Evolutionary conservation across 768 basidiomycete species (phyloP).

Genomic region (Suillus tomentosus): DNA sequence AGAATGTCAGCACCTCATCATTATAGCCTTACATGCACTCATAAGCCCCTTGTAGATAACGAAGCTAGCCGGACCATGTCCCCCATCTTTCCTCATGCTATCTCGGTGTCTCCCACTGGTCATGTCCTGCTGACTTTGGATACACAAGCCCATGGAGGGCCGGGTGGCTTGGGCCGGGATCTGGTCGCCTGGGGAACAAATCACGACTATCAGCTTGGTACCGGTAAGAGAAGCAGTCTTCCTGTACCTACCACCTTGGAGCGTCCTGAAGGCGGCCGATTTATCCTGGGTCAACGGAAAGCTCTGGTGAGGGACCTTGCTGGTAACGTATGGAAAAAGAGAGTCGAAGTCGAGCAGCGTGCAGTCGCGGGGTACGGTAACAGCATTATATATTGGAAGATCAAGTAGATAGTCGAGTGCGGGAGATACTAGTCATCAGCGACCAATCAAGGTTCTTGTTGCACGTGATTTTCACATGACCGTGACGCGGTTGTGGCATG

Average conservation of each 20-base stretch:
- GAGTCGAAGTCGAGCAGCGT: conserved; percentile 64
- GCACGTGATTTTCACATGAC: conserved; percentile 12
- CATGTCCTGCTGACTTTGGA: conserved; percentile 78
- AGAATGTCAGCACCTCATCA: conserved; percentile 66
- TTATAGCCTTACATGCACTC: conserved; percentile 12
- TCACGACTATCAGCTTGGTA: conserved; percentile 73
- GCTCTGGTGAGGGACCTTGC: conserved; percentile 60
- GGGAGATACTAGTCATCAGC: background rate
- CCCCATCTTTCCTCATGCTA: conserved; percentile 60
- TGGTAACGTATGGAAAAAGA: conserved; percentile 61
- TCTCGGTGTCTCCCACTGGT: conserved; percentile 73
- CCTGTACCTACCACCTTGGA: conserved; percentile 55
- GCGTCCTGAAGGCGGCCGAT: conserved; percentile 51
- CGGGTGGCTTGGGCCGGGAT: conserved; percentile 59
- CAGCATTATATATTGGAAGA: conserved; percentile 74
- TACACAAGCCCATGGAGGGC: conserved; percentile 50
- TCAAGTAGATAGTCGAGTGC: conserved; percentile 22
- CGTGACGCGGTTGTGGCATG: conserved; percentile 2
- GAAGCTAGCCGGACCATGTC: conserved; percentile 60
- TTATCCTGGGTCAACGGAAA: conserved; percentile 56
- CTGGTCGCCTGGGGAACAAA: conserved; percentile 75
- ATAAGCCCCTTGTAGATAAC: conserved; percentile 49
- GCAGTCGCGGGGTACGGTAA: conserved; percentile 63
- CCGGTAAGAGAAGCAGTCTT: conserved; percentile 64
- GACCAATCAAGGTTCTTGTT: background rate